Percentiles rank a stretch among this genome's conserved stretches.
Evolutionary conservation across 2,329 filamentous ascomycete genomes (phyloP).

Genomic region (Epichloe uncinata): DNA sequence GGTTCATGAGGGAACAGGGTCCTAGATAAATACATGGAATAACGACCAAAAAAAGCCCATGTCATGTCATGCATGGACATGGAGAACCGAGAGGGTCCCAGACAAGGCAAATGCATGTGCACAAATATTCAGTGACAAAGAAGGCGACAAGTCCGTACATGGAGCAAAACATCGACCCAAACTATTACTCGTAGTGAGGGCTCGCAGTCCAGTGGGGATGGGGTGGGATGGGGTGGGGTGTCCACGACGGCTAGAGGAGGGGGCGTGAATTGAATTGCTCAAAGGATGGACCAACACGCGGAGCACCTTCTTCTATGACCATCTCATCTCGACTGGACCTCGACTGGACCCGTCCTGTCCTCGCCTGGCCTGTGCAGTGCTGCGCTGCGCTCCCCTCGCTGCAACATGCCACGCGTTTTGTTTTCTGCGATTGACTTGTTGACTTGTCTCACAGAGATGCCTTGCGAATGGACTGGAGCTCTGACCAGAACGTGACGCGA

Average conservation of each 20-base stretch:
- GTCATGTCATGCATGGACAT: constrained; percentile 22
- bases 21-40: constrained; percentile 4
- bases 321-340: no score
- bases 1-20: background rate
- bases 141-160: background rate
- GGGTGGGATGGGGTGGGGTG: background rate
- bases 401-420: background rate
- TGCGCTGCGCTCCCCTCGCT: background rate
- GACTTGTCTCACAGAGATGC: background rate
- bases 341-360: no score
- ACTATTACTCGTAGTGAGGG: background rate
- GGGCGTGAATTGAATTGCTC: background rate
- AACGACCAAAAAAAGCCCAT: constrained; percentile 9
- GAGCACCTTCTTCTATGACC: no score
- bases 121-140: constrained; percentile 9
- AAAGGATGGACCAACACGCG: background rate
- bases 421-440: background rate
- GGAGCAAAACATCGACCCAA: background rate
- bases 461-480: background rate
- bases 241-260: constrained; percentile 1
- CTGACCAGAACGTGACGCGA: background rate
- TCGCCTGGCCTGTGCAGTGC: background rate
- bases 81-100: constrained; percentile 22
- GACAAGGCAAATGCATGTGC: constrained; percentile 12
- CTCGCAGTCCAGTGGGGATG: background rate